Percentiles rank a stretch among this genome's conserved stretches.
Evolutionary conservation across 306 rosid genomes (phyloP).

Genomic region (Cicer yamashitae): DNA sequence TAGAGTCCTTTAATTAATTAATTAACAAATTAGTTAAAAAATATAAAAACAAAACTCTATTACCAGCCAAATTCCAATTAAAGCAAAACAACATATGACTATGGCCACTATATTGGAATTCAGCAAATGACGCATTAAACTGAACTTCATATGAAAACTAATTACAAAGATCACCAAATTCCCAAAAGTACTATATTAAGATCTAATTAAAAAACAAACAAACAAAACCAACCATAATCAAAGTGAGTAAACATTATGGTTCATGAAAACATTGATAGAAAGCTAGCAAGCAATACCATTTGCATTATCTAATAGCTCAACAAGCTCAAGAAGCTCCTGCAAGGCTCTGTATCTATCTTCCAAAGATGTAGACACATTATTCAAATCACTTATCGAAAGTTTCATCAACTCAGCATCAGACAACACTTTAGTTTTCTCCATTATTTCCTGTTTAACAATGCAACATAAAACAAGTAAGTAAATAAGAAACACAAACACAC

Average conservation of each 20-base stretch:
- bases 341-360: slow-evolving; percentile 80
- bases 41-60: too few species aligned
- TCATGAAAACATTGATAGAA: neutral
- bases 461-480: neutral
- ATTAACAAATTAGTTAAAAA: too few species aligned
- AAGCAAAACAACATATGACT: slow-evolving; percentile 7
- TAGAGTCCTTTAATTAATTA: too few species aligned
- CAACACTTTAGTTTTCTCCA: slow-evolving; percentile 74
- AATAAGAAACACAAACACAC: slow-evolving; percentile 14
- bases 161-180: slow-evolving; percentile 2
- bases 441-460: slow-evolving; percentile 57
- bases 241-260: neutral
- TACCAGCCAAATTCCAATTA: neutral
- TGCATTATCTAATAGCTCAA: slow-evolving; percentile 84
- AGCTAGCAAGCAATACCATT: slow-evolving; percentile 57
- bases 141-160: slow-evolving; percentile 15
- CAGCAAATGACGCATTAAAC: neutral
- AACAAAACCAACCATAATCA: neutral
- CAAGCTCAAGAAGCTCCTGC: slow-evolving; percentile 80
- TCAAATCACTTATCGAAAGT: slow-evolving; percentile 75
- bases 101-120: neutral
- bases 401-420: slow-evolving; percentile 87
- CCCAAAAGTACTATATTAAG: neutral
- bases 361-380: slow-evolving; percentile 67
- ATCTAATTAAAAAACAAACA: neutral